Conservation (phyloP, 495 filamentous ascomycete genomes). For the Aspergillus hancockii region DNA sequence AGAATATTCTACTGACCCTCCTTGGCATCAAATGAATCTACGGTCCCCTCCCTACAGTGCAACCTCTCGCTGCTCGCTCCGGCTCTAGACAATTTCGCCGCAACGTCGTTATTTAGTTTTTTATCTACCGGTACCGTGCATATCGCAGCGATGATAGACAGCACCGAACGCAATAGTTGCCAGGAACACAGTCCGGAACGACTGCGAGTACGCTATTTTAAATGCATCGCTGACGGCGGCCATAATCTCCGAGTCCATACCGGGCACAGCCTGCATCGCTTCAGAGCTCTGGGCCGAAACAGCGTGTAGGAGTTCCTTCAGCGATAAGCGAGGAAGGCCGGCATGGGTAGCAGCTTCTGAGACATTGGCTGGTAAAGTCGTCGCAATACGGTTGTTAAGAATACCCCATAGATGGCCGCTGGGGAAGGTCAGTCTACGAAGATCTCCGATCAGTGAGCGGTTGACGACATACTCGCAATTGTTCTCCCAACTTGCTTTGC, state of each 20-base stretch:
- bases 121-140: slow-evolving; percentile 33
- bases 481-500: slow-evolving; percentile 25
- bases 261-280: slow-evolving; percentile 39
- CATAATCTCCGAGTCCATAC: slow-evolving; percentile 37
- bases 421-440: neutral
- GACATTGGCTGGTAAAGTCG: slow-evolving; percentile 40
- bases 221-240: slow-evolving; percentile 35
- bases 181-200: slow-evolving; percentile 49
- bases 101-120: slow-evolving; percentile 23
- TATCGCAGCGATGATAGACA: slow-evolving; percentile 43
- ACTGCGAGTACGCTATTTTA: slow-evolving; percentile 40
- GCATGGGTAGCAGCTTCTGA: slow-evolving; percentile 39
- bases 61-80: neutral
- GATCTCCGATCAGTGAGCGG: neutral
- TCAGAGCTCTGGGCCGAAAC: slow-evolving; percentile 26
- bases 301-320: slow-evolving; percentile 39
- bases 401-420: slow-evolving; percentile 49
- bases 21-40: neutral
- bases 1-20: too few species aligned
- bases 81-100: slow-evolving; percentile 21
- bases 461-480: slow-evolving; percentile 21
- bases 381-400: slow-evolving; percentile 40
- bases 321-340: slow-evolving; percentile 42
- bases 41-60: neutral
- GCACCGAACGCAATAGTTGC: slow-evolving; percentile 48